phyloP scores from a whole-genome alignment of 176 grass and related monocot genomes.

The Metroxylon sagu region DNA sequence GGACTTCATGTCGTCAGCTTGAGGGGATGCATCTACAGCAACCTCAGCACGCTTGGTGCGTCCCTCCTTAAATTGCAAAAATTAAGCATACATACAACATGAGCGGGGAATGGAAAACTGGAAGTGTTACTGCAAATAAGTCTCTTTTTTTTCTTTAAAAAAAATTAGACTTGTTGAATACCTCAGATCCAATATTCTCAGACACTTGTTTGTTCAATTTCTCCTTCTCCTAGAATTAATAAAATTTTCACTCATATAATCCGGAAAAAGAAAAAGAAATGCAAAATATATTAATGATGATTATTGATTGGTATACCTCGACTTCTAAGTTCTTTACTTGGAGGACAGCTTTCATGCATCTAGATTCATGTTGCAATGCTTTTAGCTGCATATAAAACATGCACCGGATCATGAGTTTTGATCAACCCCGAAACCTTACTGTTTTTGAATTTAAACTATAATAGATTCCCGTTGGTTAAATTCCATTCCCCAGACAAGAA shows the following conservation, averaged over 20 bases:
- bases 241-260: background rate
- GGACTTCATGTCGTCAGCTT: constrained; percentile 8
- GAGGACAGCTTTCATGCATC: constrained; percentile 31
- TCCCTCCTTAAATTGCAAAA: constrained; percentile 7
- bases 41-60: constrained; percentile 6
- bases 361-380: constrained; percentile 38
- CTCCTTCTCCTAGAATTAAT: constrained; percentile 5
- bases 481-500: background rate
- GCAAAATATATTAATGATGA: background rate
- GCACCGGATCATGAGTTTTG: constrained; percentile 1
- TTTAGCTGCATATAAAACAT: constrained; percentile 30
- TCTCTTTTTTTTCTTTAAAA: too few species aligned
- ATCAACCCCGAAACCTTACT: background rate
- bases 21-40: constrained; percentile 5
- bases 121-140: background rate
- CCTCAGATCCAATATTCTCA: background rate
- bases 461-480: background rate
- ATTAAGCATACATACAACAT: background rate
- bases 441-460: background rate
- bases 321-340: constrained; percentile 36
- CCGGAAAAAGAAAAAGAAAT: background rate
- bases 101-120: background rate
- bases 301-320: constrained; percentile 24
- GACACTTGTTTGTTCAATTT: background rate
- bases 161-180: background rate